Evolutionary conservation across 2,329 filamentous ascomycete species (phyloP).

Genomic region (Sordariomycetes sp.): DNA sequence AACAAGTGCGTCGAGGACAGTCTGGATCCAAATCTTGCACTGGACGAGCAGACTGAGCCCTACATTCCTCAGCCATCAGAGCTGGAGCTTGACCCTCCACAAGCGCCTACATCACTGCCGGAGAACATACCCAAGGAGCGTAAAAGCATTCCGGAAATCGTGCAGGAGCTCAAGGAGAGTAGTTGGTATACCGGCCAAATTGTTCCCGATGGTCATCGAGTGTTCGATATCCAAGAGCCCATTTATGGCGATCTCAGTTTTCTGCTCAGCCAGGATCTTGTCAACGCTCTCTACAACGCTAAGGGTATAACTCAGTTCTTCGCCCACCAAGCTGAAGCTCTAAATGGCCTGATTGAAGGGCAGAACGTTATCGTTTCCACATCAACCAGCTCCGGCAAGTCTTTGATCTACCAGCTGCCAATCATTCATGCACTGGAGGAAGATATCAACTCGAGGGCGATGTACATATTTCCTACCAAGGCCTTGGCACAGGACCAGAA

Average conservation of each 20-base stretch:
- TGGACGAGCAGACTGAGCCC: constrained; percentile 48
- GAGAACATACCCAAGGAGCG: constrained; percentile 70
- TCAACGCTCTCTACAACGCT: constrained; percentile 94
- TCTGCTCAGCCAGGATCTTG: constrained; percentile 76
- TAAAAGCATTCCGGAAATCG: constrained; percentile 72
- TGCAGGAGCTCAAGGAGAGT: constrained; percentile 70
- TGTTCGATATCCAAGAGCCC: constrained; percentile 77
- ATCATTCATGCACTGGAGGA: constrained; percentile 80
- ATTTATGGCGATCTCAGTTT: constrained; percentile 81
- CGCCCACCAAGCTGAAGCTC: constrained; percentile 85
- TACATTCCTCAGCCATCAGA: constrained; percentile 54
- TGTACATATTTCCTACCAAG: constrained; percentile 98
- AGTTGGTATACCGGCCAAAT: constrained; percentile 91
- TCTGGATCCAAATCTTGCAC: constrained; percentile 56
- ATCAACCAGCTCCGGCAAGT: constrained; percentile 94
- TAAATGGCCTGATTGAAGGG: constrained; percentile 77
- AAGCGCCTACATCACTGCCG: constrained; percentile 42
- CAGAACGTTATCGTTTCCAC: constrained; percentile 88
- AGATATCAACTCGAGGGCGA: constrained; percentile 68
- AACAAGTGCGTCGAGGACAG: constrained; percentile 58
- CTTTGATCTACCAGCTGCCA: constrained; percentile 93
- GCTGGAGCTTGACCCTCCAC: constrained; percentile 21
- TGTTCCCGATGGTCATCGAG: constrained; percentile 83
- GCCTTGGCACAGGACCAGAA: constrained; percentile 91
- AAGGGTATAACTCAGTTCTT: constrained; percentile 81